These are phyloP conservation scores for Kazachstania sp. DNA, from an alignment of 1,139 yeast genomes.

Conservation along the genomic window DNA sequence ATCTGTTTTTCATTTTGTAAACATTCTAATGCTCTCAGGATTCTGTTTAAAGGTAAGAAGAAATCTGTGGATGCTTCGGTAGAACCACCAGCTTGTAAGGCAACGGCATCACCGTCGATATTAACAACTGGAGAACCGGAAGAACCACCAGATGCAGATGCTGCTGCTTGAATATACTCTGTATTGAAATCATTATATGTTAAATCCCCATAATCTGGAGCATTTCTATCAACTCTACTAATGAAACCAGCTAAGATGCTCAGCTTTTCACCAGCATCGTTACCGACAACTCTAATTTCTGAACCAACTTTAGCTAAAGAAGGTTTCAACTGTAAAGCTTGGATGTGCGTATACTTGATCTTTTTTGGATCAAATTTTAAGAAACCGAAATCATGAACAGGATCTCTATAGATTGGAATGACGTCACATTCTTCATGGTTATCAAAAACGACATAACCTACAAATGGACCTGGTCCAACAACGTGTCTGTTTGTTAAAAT, in stretches of 20 bases:
- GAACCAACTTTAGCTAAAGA: conserved; percentile 81
- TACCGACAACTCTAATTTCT: conserved; percentile 90
- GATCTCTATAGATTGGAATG: conserved; percentile 73
- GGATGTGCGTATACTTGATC: conserved; percentile 66
- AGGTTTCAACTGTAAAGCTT: conserved; percentile 62
- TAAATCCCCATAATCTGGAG: conserved; percentile 85
- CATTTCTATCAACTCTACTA: conserved; percentile 83
- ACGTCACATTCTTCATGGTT: conserved; percentile 92
- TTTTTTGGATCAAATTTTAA: conserved; percentile 63
- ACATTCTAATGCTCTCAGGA: conserved; percentile 69
- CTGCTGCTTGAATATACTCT: conserved; percentile 94
- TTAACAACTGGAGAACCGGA: conserved; percentile 92
- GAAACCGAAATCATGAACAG: conserved; percentile 80
- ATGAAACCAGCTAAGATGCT: conserved; percentile 86
- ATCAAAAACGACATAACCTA: conserved; percentile 85
- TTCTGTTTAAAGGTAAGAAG: conserved; percentile 79
- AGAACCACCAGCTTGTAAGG: conserved; percentile 90
- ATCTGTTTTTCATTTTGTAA: conserved; percentile 52
- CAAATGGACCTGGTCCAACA: conserved; percentile 90
- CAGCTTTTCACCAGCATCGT: conserved; percentile 91
- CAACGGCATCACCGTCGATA: conserved; percentile 79
- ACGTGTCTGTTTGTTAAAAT: conserved; percentile 90
- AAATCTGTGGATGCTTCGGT: conserved; percentile 89
- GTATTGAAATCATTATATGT: conserved; percentile 95
- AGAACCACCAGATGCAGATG: conserved; percentile 91